Evolutionary conservation across 2,329 filamentous ascomycete species (phyloP), one percentile per base, ranked within the genome.

Genomic region (Acephala macrosclerotiorum): DNA sequence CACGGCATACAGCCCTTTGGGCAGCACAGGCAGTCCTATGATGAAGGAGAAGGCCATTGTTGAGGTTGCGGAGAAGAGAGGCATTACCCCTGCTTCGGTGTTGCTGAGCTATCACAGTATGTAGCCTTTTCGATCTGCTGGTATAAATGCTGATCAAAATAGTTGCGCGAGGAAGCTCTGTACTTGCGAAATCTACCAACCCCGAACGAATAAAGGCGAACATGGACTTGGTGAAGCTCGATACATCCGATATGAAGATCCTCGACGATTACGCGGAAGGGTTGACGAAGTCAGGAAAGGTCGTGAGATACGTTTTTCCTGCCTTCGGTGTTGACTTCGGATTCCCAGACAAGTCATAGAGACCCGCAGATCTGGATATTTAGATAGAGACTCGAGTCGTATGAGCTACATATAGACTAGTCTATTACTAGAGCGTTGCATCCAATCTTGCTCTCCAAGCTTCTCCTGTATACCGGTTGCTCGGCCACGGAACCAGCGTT

Each of bases 171-270:
- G 89, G 89, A 71, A 85, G 82, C 75, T 91, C 89, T 7, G 91
- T 93, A 20, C 83, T 94, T 33, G 86, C 91, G 73, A 93, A 93
- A 79, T 92, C 89, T 0, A 88, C 91, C 45, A 91, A 85, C 7
- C 84, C 85, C 16, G 83, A 84, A 57, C 85, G 90, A 71, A 93
- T 93, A 78, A 86, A 89, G 75, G 84, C 89, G 73, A 94, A 94
- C 79, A 81, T 85, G 76, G 85, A 89, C 70, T 82, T 92, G 62
- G 83, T 91, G 72, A 84, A 88, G 73, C 84, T 91, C 55, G 87
- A 89, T 72, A 81, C 79, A 7, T 83, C 84, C n/a, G 91, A 94
- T 70, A 74, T 90, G 73, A 82, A 85, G 77, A 79, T 78, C 58
- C 79, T 89, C 16, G 79, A 83, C 71, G 84, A 83, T 59, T 88